phyloP scores from a whole-genome alignment of 139 green algal species.

The Chloropicon primus region DNA sequence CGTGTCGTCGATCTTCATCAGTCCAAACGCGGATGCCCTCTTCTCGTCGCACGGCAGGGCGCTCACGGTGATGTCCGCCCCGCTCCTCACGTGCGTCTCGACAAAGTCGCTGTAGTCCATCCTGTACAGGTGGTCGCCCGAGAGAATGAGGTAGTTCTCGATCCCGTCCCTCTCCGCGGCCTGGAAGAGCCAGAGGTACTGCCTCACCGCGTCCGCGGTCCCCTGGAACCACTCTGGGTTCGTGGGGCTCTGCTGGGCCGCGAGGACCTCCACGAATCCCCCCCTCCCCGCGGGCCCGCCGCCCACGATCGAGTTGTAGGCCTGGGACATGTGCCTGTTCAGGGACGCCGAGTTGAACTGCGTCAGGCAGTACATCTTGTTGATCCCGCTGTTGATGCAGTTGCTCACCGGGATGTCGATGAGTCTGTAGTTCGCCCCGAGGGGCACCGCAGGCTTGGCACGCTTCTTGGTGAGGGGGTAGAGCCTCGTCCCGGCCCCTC shows the following conservation, averaged over 20 bases:
- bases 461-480: constrained; percentile 98
- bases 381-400: constrained; percentile 98
- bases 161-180: constrained; percentile 70
- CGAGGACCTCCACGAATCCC: constrained; percentile 98
- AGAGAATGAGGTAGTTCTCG: constrained; percentile 97
- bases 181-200: constrained; percentile 99
- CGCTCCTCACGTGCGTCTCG: constrained; percentile 60
- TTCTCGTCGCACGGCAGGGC: constrained; percentile 86
- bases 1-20: constrained; percentile 97
- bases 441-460: constrained; percentile 94
- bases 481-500: constrained; percentile 82
- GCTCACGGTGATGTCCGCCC: constrained; percentile 94
- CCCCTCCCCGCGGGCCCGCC: constrained; percentile 27
- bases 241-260: constrained; percentile 74
- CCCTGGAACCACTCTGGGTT: constrained; percentile 97
- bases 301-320: constrained; percentile 90
- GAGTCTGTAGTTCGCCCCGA: constrained; percentile 98
- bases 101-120: constrained; percentile 99
- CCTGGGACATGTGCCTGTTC: constrained; percentile 91
- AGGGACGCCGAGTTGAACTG: constrained; percentile 99
- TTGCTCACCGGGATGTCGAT: constrained; percentile 99
- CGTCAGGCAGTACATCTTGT: constrained; percentile 99
- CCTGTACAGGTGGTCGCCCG: constrained; percentile 97
- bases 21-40: constrained; percentile 76
- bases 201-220: constrained; percentile 93